Base-by-base conservation (phyloP, 2,329 filamentous ascomycete species). In the Paracoccidioides lutzii region DNA sequence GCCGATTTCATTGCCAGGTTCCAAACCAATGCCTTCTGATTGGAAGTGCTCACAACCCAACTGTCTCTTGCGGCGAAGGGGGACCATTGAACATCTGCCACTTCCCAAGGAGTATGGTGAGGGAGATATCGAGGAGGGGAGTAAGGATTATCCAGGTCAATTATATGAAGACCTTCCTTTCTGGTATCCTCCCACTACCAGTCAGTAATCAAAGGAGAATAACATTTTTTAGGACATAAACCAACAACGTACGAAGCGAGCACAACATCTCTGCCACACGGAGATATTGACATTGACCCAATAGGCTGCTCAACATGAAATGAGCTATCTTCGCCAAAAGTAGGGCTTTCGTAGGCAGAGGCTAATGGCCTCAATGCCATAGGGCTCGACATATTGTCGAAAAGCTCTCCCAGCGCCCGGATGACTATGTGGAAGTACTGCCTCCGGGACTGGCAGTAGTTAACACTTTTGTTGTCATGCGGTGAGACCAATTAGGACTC, bases 71-170 rank as follows among this genome's bases (percentile, higher is more conserved):
- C 82, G 10, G 90, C 87, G 68, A 96, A 95, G 0, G 91, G 91
- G 9, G 89, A 95, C 91, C 91, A 96, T 71, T 96, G 91, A 35
- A 95, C 90, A 70, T 96, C 91, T 9, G 91, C 90, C 4, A 95
- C 90, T 53, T 95, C 83, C 89, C 90, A 96, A n/a, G 88, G 86
- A 45, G 89, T 84, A 55, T 88, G 86, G 71, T 95, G 88, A 59
- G 86, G 86, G 62, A 96, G 78, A 64, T 90, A 85, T 15, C 90
- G 85, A 15, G 91, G 91, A 8, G 87, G 85, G 58, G 86, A 93
- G 67, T 90, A 93, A 0, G 89, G 89, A 9, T 84, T 90, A 72
- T 96, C 90, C 49, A 96, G 78, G 64, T 96, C 90, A 65, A 96
- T 90, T 62, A 96, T 89, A 66, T 91, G 85, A 55, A 96, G 79